Base-by-base conservation (phyloP, 805 yeast genomes). In the Candida loeiensis region DNA sequence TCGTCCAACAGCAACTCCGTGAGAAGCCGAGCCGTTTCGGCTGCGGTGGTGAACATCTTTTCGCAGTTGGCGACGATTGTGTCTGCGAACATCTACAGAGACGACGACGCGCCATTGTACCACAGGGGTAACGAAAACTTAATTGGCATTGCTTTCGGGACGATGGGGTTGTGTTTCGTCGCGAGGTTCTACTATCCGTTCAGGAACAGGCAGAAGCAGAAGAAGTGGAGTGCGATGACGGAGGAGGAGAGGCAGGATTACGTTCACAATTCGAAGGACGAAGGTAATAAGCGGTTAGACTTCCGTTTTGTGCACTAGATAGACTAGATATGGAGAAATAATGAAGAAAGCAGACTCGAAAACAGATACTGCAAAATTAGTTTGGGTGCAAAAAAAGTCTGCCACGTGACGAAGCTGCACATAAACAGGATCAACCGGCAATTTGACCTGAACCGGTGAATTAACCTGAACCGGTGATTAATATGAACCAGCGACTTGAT, bases 31-130 rank as follows among this genome's bases (percentile, higher is more conserved):
- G 76, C 88, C 0, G 79, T 82, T 3, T 71, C 82, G n/a, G 78
- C 87, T 0, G 80, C 89, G 0, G 45, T 82, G 37, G 80, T 76
- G 53, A 83, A 82, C 50, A 80, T 82, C 67, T 74, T 71, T 54
- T 78, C 76, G 1, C 90, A 83, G 51, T 62, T 76, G 0, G 82
- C 80, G 1, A 58, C 66, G n/a, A 77, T 83, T 37, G 62, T 74
- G 9, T 63, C 79, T 2, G 61, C 79, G 8, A 76, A 82, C 48
- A 69, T 83, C 7, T 83, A 82, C 56, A 58, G 80, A 30, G 54
- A 55, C 1, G 73, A 69, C 33, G 91, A 83, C 53, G 64, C 63
- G 33, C 90, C 90, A 1, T 53, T 69, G 28, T 84, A 84, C 52
- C 69, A 69, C 29, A 59, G 74, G 18, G 91, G 90, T 37, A 80